Evolutionary conservation across 2,329 filamentous ascomycete genomes (phyloP).

Genomic region (Peltaster fructicola): DNA sequence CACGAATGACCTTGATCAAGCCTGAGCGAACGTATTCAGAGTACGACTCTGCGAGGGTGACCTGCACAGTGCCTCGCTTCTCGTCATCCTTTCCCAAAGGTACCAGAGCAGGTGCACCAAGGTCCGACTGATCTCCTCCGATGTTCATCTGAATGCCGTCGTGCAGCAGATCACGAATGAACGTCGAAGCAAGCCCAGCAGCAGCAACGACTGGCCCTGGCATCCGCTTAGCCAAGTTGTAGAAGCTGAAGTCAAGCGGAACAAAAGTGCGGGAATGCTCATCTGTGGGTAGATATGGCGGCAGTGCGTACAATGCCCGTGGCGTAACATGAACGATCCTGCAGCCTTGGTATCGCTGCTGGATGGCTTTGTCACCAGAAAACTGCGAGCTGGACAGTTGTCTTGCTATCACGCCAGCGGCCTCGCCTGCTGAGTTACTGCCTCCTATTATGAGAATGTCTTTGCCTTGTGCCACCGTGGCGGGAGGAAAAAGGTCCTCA

Average conservation of each 20-base stretch:
- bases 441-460: slow-evolving; percentile 62
- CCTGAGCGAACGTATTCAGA: slow-evolving; percentile 54
- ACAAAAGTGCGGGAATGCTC: slow-evolving; percentile 36
- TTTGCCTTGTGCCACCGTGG: slow-evolving; percentile 20
- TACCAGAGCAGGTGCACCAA: slow-evolving; percentile 11
- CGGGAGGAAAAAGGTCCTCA: slow-evolving; percentile 13
- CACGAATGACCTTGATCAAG: slow-evolving; percentile 22
- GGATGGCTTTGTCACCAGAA: slow-evolving; percentile 23
- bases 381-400: slow-evolving; percentile 49
- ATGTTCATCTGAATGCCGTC: slow-evolving; percentile 18
- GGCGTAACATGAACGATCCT: slow-evolving; percentile 52
- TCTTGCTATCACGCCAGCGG: slow-evolving; percentile 52
- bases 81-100: slow-evolving; percentile 4
- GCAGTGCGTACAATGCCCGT: slow-evolving; percentile 55
- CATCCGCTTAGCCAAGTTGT: slow-evolving; percentile 48
- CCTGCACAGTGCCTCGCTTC: slow-evolving; percentile 34
- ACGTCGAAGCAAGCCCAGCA: slow-evolving; percentile 45
- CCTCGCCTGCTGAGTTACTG: slow-evolving; percentile 69
- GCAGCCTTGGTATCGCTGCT: slow-evolving; percentile 22
- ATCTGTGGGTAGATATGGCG: slow-evolving; percentile 29
- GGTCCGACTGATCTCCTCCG: slow-evolving; percentile 27
- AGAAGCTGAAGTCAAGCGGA: slow-evolving; percentile 55
- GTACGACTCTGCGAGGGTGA: slow-evolving; percentile 57
- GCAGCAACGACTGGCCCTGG: slow-evolving; percentile 40
- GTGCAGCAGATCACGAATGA: slow-evolving; percentile 22